These are phyloP conservation scores for Bisporella sp. DNA, from an alignment of 2,329 filamentous ascomycete genomes.

Conservation along the genomic window DNA sequence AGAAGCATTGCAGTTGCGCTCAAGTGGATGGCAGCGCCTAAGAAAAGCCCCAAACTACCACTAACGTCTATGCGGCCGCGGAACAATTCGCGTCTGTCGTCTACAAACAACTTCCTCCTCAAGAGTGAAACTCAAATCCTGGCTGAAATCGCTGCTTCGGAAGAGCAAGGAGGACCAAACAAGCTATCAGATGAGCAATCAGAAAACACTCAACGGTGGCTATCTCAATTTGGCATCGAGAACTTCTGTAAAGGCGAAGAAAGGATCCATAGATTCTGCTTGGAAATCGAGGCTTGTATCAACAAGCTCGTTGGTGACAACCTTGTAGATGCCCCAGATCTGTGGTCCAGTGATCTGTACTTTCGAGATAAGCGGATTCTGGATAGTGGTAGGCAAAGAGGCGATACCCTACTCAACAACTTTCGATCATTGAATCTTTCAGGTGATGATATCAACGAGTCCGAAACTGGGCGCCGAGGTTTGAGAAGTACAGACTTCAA, in stretches of 20 bases:
- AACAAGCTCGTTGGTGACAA: constrained; percentile 79
- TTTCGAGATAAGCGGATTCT: constrained; percentile 60
- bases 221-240: constrained; percentile 74
- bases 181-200: constrained; percentile 96
- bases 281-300: constrained; percentile 82
- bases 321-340: constrained; percentile 74
- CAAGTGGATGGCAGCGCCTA: constrained; percentile 77
- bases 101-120: constrained; percentile 53
- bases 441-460: constrained; percentile 32
- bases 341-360: constrained; percentile 91
- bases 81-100: constrained; percentile 25
- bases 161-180: constrained; percentile 83
- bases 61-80: constrained; percentile 31
- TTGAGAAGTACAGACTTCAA: constrained; percentile 34
- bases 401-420: constrained; percentile 39
- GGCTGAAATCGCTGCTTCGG: constrained; percentile 75
- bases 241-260: constrained; percentile 96
- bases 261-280: constrained; percentile 86
- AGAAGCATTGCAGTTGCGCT: constrained; percentile 80
- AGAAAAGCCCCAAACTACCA: constrained; percentile 28
- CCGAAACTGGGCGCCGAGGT: constrained; percentile 22
- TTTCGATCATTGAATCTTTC: constrained; percentile 40
- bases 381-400: constrained; percentile 41
- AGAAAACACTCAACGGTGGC: constrained; percentile 75
- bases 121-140: constrained; percentile 80